Conservation (phyloP, 441 rosid genomes). For the Sinapis alba region DNA sequence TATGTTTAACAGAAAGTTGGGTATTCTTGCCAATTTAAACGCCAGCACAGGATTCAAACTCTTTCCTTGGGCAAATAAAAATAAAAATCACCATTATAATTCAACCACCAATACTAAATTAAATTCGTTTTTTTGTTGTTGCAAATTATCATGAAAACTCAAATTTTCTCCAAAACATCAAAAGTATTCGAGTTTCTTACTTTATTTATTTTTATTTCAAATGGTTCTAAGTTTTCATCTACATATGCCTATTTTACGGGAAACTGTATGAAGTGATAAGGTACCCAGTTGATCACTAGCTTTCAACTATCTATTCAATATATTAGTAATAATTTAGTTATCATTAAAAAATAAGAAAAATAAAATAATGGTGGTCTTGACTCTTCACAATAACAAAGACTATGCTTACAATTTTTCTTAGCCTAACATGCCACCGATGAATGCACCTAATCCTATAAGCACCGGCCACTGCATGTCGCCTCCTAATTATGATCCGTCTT, state of each 20-base stretch:
- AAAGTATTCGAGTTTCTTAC: background rate
- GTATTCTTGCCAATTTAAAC: too few relatives aligned
- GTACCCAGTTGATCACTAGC: slow-evolving; percentile 15
- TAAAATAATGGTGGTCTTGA: slow-evolving; percentile 28
- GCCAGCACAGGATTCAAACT: too few relatives aligned
- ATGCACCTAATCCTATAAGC: slow-evolving; percentile 41
- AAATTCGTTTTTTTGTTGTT: background rate
- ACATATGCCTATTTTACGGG: background rate
- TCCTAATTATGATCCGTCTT: slow-evolving; percentile 35
- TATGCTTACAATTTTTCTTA: slow-evolving; percentile 28
- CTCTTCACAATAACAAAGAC: slow-evolving; percentile 37
- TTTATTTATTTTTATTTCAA: background rate
- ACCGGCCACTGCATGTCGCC: slow-evolving; percentile 42
- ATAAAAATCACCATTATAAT: too few relatives aligned
- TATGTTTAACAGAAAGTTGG: too few relatives aligned
- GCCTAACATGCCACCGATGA: slow-evolving; percentile 46
- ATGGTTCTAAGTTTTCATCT: background rate
- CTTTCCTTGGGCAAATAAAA: too few relatives aligned
- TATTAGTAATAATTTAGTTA: background rate
- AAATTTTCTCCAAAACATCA: background rate
- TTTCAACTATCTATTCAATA: slow-evolving; percentile 12
- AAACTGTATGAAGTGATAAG: slow-evolving; percentile 5
- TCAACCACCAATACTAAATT: background rate
- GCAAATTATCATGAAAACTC: background rate
- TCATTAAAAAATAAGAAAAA: background rate